Evolutionary conservation across 805 yeast genomes (phyloP).

Genomic region (Pichia nakasei): DNA sequence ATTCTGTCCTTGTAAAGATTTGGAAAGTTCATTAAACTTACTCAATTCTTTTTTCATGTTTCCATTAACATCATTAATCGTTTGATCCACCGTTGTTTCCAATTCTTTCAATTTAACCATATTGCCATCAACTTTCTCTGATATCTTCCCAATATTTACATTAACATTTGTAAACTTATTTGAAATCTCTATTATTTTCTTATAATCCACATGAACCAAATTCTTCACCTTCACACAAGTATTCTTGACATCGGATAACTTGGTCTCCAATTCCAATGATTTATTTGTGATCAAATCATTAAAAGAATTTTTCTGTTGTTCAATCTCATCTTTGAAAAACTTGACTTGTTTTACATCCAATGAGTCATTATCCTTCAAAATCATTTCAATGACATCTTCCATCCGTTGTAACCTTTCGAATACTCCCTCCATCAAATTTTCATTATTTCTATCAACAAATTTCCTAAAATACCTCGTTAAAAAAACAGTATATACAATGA

Average conservation of each 20-base stretch:
- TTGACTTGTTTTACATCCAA: constrained; percentile 2
- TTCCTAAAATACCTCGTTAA: neutral
- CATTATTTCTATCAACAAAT: neutral
- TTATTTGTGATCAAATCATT: constrained; percentile 2
- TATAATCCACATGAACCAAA: constrained; percentile 1
- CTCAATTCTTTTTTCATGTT: constrained; percentile 1
- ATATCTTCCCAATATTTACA: neutral
- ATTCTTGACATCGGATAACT: constrained; percentile 1
- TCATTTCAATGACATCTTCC: constrained; percentile 11
- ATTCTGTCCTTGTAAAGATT: constrained; percentile 8
- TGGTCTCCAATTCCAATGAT: constrained; percentile 4
- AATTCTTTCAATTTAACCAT: neutral
- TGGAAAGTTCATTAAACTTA: constrained; percentile 3
- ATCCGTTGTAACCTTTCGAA: neutral
- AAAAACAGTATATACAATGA: neutral
- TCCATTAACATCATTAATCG: neutral
- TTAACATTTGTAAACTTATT: neutral
- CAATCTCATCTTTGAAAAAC: constrained; percentile 4
- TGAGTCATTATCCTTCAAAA: constrained; percentile 5
- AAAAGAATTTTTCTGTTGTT: constrained; percentile 2
- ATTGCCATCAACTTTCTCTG: neutral
- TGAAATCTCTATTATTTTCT: neutral
- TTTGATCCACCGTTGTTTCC: neutral
- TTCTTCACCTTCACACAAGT: constrained; percentile 3
- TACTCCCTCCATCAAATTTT: neutral